Evolutionary conservation across 306 rosid species (phyloP).

Genomic region (Crotalaria pallida): DNA sequence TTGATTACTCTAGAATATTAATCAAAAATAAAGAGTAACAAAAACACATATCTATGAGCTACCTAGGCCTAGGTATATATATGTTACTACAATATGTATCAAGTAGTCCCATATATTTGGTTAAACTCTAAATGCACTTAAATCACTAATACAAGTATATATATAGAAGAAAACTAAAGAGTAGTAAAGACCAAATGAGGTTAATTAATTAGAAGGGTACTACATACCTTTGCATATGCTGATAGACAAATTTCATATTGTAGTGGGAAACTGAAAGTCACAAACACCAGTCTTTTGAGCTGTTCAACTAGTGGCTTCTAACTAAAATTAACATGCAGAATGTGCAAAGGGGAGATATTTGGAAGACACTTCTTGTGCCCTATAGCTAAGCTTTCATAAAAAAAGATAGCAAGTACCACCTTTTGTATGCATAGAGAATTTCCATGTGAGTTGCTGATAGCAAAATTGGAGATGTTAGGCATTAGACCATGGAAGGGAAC

Average conservation of each 20-base stretch:
- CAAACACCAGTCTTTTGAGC: slow-evolving; percentile 23
- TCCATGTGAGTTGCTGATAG: slow-evolving; percentile 56
- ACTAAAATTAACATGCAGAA: slow-evolving; percentile 33
- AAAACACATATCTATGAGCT: neutral
- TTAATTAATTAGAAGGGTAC: slow-evolving; percentile 7
- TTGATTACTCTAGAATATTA: slow-evolving; percentile 10
- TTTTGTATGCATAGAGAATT: slow-evolving; percentile 32
- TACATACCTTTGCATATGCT: slow-evolving; percentile 18
- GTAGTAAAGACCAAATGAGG: too few relatives aligned
- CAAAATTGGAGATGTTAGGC: slow-evolving; percentile 58
- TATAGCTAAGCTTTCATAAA: slow-evolving; percentile 36
- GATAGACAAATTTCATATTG: slow-evolving; percentile 4
- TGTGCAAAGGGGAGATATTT: slow-evolving; percentile 32
- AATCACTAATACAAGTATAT: neutral
- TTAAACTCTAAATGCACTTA: slow-evolving; percentile 18
- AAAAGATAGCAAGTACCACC: slow-evolving; percentile 20
- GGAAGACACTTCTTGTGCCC: slow-evolving; percentile 22
- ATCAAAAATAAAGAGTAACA: neutral
- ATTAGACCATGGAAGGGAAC: slow-evolving; percentile 52
- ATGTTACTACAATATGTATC: neutral
- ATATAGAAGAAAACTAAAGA: too few relatives aligned
- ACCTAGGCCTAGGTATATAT: neutral
- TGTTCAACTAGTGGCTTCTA: slow-evolving; percentile 14
- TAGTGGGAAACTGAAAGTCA: slow-evolving; percentile 21
- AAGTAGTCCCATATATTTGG: neutral